These are phyloP conservation scores for Nicotiana undulata DNA, from an alignment of 257 asterid genomes.

Conservation along the genomic window DNA sequence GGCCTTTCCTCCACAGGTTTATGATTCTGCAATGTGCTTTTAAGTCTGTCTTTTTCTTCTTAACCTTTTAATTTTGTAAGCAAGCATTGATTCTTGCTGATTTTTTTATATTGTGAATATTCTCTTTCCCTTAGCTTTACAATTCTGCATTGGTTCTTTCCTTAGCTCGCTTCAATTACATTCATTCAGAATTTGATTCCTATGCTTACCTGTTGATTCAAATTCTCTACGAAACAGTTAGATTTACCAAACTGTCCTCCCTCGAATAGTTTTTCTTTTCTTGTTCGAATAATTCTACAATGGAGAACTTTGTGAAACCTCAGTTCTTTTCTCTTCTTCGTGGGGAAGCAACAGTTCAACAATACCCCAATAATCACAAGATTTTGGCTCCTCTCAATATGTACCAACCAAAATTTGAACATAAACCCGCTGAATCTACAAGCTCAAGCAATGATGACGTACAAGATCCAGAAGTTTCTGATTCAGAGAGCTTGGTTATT, in stretches of 20 bases:
- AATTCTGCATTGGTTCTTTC: not conserved
- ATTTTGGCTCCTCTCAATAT: not conserved
- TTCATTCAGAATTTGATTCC: not conserved
- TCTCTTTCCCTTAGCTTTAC: not conserved
- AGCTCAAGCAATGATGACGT: not conserved
- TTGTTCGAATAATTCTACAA: not conserved
- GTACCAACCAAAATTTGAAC: not conserved
- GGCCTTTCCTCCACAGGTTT: too few species aligned
- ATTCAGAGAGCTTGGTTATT: not conserved
- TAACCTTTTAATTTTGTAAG: not conserved
- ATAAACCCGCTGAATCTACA: not conserved
- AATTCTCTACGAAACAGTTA: not conserved
- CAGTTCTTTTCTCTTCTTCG: not conserved
- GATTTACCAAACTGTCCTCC: not conserved
- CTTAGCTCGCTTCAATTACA: not conserved
- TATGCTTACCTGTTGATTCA: not conserved
- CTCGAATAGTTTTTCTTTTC: not conserved
- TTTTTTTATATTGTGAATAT: not conserved
- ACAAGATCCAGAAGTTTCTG: constrained; percentile 4
- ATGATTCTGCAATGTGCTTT: not conserved
- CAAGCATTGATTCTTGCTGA: not conserved
- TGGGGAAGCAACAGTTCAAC: not conserved
- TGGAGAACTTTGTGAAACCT: constrained; percentile 3
- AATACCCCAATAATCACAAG: not conserved
- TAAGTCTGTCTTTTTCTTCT: not conserved